These are phyloP conservation scores for Termitomyces sp. DNA, from an alignment of 768 basidiomycete genomes.

Conservation along the genomic window DNA sequence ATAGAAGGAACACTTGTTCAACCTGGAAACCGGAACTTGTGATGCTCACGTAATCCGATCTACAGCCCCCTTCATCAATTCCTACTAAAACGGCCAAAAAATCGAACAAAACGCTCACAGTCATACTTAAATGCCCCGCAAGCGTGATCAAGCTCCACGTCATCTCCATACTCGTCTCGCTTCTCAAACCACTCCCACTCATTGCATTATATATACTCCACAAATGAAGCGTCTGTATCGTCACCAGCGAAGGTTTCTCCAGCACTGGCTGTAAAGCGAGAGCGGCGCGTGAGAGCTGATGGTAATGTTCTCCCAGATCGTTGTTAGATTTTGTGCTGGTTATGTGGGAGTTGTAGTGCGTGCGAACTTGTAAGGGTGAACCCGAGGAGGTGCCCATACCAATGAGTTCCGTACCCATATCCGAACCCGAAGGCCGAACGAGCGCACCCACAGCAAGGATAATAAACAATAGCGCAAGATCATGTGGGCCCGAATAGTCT, in stretches of 20 bases:
- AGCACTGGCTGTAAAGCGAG: conserved; percentile 63
- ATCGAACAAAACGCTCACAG: conserved; percentile 34
- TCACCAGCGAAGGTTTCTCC: conserved; percentile 66
- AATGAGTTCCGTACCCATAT: background rate
- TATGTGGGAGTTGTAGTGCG: background rate
- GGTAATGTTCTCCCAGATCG: conserved; percentile 54
- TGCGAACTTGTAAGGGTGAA: background rate
- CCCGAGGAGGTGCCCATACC: no score
- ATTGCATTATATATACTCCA: conserved; percentile 67
- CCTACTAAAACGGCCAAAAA: background rate
- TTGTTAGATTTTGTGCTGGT: conserved; percentile 8
- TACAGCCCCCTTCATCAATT: conserved; percentile 16
- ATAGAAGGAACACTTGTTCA: no score
- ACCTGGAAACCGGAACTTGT: no score
- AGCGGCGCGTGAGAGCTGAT: conserved; percentile 61
- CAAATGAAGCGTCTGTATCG: conserved; percentile 65
- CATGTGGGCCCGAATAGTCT: conserved; percentile 40
- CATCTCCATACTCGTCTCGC: conserved; percentile 68
- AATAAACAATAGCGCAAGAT: conserved; percentile 43
- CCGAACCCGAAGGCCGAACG: conserved; percentile 20
- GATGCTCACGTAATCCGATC: conserved; percentile 65
- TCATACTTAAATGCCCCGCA: conserved; percentile 61
- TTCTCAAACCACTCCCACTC: conserved; percentile 56
- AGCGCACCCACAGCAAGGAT: conserved; percentile 52
- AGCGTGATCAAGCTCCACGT: conserved; percentile 64